These are phyloP conservation scores for Epichloe glyceriae DNA, from an alignment of 2,329 filamentous ascomycete species.

Conservation along the genomic window DNA sequence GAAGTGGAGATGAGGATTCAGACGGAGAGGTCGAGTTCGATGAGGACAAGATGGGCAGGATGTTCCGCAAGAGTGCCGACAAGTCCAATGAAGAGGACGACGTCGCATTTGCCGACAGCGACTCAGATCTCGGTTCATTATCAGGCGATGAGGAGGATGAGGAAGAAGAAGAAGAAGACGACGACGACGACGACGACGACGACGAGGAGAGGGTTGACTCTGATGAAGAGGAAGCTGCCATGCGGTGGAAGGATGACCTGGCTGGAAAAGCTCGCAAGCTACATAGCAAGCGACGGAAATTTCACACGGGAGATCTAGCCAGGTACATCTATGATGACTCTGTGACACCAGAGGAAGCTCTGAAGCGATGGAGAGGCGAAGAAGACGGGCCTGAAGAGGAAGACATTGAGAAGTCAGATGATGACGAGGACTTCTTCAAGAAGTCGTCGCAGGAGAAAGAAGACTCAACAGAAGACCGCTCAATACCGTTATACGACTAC, in stretches of 20 bases:
- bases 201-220: conserved; percentile 40
- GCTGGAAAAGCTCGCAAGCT: conserved; percentile 58
- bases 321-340: conserved; percentile 80
- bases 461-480: conserved; percentile 66
- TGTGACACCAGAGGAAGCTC: conserved; percentile 60
- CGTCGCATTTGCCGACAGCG: conserved; percentile 85
- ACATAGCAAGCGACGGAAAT: conserved; percentile 57
- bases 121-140: conserved; percentile 87
- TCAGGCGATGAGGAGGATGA: conserved; percentile 39
- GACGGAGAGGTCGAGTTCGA: conserved; percentile 44
- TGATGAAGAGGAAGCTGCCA: conserved; percentile 57
- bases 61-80: conserved; percentile 42
- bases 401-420: conserved; percentile 37
- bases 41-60: conserved; percentile 45
- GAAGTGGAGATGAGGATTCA: conserved; percentile 36
- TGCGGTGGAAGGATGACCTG: conserved; percentile 85
- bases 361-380: conserved; percentile 69
- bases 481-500: conserved; percentile 69
- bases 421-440: conserved; percentile 52
- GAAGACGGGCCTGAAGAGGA: conserved; percentile 41
- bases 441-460: conserved; percentile 51
- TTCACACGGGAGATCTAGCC: conserved; percentile 69
- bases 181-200: conserved; percentile 36
- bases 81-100: conserved; percentile 50
- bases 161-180: conserved; percentile 30